Evolutionary conservation across 192 early-diverging fungal species (phyloP).

Genomic region (Podila minutissima): DNA sequence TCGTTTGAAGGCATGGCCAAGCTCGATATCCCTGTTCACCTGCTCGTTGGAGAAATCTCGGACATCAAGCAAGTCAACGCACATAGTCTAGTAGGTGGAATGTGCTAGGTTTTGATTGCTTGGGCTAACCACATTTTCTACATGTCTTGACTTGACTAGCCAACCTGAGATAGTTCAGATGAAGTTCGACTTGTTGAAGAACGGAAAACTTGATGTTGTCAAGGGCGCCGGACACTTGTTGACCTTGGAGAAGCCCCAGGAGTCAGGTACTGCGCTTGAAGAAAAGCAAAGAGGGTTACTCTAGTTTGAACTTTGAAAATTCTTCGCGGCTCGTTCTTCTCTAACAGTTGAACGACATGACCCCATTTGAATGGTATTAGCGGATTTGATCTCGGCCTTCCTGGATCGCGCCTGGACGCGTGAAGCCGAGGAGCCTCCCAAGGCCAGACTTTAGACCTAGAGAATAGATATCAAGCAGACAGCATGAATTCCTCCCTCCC

Average conservation of each 20-base stretch:
- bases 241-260: constrained; percentile 52
- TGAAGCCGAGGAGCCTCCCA: neutral
- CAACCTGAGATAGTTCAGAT: constrained; percentile 22
- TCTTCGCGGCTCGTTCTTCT: no score
- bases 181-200: constrained; percentile 11
- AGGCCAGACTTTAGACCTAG: constrained; percentile 14
- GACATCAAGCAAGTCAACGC: constrained; percentile 48
- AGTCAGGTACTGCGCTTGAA: constrained; percentile 22
- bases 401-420: constrained; percentile 5
- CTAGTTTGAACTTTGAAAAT: no score
- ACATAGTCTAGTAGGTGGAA: neutral
- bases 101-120: neutral
- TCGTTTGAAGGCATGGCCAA: constrained; percentile 37
- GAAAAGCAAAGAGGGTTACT: no score
- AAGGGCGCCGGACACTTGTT: constrained; percentile 53
- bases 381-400: constrained; percentile 22
- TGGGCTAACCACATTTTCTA: neutral
- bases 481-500: no score
- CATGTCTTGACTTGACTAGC: neutral
- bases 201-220: constrained; percentile 26
- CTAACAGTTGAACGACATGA: neutral
- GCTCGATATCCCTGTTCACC: constrained; percentile 52
- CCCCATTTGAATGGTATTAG: neutral
- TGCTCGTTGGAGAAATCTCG: constrained; percentile 49
- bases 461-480: neutral